Base-by-base conservation (phyloP, 2,329 filamentous ascomycete species). In the Colletotrichum australisinense region DNA sequence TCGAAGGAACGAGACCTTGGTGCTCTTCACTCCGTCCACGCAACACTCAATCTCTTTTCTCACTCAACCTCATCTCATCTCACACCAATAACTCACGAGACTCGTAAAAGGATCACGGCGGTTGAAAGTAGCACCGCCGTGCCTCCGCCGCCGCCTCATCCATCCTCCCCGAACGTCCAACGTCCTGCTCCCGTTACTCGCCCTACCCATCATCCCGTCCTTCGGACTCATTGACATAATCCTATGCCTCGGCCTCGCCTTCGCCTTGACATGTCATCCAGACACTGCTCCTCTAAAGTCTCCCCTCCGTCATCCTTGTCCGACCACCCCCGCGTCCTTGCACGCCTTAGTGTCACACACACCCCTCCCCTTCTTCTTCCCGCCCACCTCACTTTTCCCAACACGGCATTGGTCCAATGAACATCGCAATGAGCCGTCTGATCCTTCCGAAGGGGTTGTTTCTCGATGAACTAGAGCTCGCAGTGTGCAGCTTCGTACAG, bases 391-490 rank as follows among this genome's bases (percentile, higher is more conserved):
- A 52, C 63, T 63, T 49, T 67, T 62, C 57, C 69, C 38, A 53
- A 58, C 64, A 16, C 28, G 38, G 69, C n/a, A n/a, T 26, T 24
- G 58, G 35, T 38, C 55, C 60, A 56, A 57, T 73, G 55, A 62
- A 26, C 55, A 56, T 70, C 66, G 30, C 60, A 73, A 69, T 69
- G 55, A 69, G 42, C 70, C 67, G n/a, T 65, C 70, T 22, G 60
- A 73, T 66, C 67, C 68, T 42, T 66, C 56, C n/a, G 4, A 28
- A 32, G 49, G 22, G 46, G 7, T 12, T 35, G 67, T 42, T 8
- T 14, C 35, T 56, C 56, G 32, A 7, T 42, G 67, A 56, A 55
- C 16, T 26, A 30, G 30, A 35, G 14, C 26, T n/a, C 8, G 35
- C 19, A 42, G 22, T 53, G 24, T 59, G 19, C 19, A 22, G 42